Base-by-base conservation (phyloP, 2,329 filamentous ascomycete genomes). In the Colletotrichum sp. region DNA sequence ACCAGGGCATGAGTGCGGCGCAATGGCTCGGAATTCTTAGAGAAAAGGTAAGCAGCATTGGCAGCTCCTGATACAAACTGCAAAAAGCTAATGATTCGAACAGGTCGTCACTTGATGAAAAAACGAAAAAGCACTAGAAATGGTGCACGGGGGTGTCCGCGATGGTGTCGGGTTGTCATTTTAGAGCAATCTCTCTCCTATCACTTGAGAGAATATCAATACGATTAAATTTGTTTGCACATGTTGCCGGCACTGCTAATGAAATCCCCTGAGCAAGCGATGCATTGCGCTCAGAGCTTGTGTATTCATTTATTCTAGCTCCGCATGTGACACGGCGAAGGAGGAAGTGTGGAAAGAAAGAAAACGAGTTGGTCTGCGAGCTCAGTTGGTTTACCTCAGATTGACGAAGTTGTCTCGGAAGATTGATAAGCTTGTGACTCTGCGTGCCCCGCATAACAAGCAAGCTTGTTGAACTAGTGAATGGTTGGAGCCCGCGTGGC, bases 21-120 rank as follows among this genome's bases (percentile, higher is more conserved):
- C 96, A 98, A 86, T 99, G 96, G 93, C 93, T 98, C 89, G 96
- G 95, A 72, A 93, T 92, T 81, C 86, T 99, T 85, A 91, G 96
- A 85, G 97, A 98, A 89, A 99, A 98, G 95, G 97, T 98, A 79
- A 80, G 82, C 78, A 64, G 61, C 52, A 15, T 28, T n/a, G 39
- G 28, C 32, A 36, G n/a, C 12, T 55, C 22, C 25, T 60, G 27
- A 32, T 6, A 56, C 18, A 13, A 34, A 61, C 18, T 13, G 5
- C 10, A 5, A 18, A 18, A 61, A 10, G 15, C 28, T 61, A 61
- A 61, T 13, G 18, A 18, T n/a, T 61, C 34, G 58, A 30, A 61
- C 10, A 61, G 58, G 58, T 61, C 18, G 58, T 61, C 27, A 61
- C 58, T 61, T 61, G 58, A 61, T 32, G n/a, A 15, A 34, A 61